Evolutionary conservation across 2,329 filamentous ascomycete genomes (phyloP), one percentile per base, ranked within the genome.

Genomic region (Salinomyces thailandicus): DNA sequence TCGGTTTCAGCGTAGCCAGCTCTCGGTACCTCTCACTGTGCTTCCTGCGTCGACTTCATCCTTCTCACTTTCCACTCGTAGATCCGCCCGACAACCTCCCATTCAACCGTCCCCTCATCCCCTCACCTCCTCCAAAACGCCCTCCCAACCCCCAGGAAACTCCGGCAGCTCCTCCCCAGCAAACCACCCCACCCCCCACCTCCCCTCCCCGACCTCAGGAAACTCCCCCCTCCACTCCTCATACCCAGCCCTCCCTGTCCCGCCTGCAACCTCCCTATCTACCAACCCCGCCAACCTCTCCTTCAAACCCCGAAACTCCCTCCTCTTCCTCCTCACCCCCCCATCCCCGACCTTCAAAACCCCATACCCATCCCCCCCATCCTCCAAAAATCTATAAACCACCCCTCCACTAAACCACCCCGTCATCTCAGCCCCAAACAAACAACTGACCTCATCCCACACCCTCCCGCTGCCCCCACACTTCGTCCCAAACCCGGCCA

Each of bases 381-480:
- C 11, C 13, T 48, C 45, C 7, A 43, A 31, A 24, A 34, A 50
- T 3, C 37, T 45, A 16, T 48, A 43, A 14, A 42, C 24, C 24
- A 47, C 49, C 3, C 48, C 48, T 8, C 48, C 48, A 38, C 43
- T 49, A 9, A 42, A 41, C 29, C 39, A 34, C 2, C 42, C 40
- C 1, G 47, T 46, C 45, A 51, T 50, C 7, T 51, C 42, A 2
- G 37, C 31, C 15, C 45, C 44, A 15, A 44, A 48, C 26, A 51
- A 24, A 37, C 45, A 49, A 3, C 28, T 18, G 4, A 51, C 41
- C 33, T 51, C 48, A 12, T 43, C 37, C 42, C 47, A 46, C 2
- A 17, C 17, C 19, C 48, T 39, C 13, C n/a, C n/a, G n/a, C n/a
- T n/a, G n/a, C n/a, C n/a, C 11, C 7, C 34, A 11, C 37, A 26